Conservation (phyloP, 176 grass and related monocot genomes). For the Neostapfia colusana region DNA sequence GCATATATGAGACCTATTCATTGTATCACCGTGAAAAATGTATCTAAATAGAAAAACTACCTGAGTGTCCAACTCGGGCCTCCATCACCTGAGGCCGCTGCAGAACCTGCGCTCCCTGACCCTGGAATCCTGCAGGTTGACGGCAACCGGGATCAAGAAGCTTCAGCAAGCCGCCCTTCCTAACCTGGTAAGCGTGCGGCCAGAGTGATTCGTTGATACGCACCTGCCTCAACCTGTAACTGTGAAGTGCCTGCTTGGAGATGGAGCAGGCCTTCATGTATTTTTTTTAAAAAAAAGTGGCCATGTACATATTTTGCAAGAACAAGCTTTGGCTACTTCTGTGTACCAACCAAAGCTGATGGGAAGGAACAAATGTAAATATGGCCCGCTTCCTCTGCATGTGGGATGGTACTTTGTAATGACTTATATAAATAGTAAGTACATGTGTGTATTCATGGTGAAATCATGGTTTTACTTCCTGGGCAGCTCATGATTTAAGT, state of each 20-base stretch:
- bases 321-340: background rate
- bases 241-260: conserved; percentile 29
- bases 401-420: conserved; percentile 19
- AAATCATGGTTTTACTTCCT: background rate
- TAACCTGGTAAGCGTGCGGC: conserved; percentile 69
- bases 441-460: background rate
- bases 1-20: too few species aligned
- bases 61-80: conserved; percentile 65
- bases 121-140: conserved; percentile 89
- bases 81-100: conserved; percentile 81
- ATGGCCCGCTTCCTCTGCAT: conserved; percentile 42
- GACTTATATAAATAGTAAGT: conserved; percentile 8
- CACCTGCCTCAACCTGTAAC: background rate
- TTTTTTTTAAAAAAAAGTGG: background rate
- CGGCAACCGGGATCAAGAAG: conserved; percentile 77
- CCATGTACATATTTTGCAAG: conserved; percentile 28
- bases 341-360: conserved; percentile 7
- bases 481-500: too few species aligned
- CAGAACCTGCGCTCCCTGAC: conserved; percentile 69
- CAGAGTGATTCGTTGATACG: conserved; percentile 37
- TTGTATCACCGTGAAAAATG: too few species aligned
- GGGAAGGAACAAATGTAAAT: conserved; percentile 52
- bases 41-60: too few species aligned
- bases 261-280: conserved; percentile 25
- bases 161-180: conserved; percentile 67